A percentile compares a stretch with the other conserved stretches of the same genome.
Evolutionary conservation across 164 flowering plant genomes (phyloP).

Genomic region (Echeveria elegans): DNA sequence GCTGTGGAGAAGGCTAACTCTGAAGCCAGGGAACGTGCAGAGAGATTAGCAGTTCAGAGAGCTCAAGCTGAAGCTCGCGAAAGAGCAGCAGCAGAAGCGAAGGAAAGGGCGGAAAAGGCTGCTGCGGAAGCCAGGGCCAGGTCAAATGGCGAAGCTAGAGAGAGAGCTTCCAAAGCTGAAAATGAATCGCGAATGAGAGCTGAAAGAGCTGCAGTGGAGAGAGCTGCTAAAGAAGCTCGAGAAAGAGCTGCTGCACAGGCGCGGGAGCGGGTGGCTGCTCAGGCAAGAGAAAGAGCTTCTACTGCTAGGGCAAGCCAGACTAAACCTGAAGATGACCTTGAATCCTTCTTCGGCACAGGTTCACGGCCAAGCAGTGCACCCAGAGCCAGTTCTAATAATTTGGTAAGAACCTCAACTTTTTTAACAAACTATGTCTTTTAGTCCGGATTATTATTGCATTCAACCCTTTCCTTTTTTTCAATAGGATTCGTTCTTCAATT

Average conservation of each 20-base stretch:
- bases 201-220: constrained; percentile 71
- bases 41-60: constrained; percentile 84
- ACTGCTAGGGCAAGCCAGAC: constrained; percentile 60
- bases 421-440: neutral
- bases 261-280: constrained; percentile 63
- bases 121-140: constrained; percentile 78
- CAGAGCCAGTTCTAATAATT: constrained; percentile 47
- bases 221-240: constrained; percentile 70
- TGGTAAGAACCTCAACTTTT: constrained; percentile 37
- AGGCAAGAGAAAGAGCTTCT: constrained; percentile 62
- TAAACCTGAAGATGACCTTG: constrained; percentile 64
- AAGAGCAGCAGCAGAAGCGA: constrained; percentile 78
- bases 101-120: constrained; percentile 69
- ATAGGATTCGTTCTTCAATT: constrained; percentile 66
- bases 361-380: constrained; percentile 84
- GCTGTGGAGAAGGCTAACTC: constrained; percentile 54
- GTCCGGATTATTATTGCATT: neutral
- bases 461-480: constrained; percentile 11
- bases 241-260: constrained; percentile 72
- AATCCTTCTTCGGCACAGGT: constrained; percentile 70
- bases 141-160: constrained; percentile 48
- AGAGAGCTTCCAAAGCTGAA: constrained; percentile 44
- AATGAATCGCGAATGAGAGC: constrained; percentile 48
- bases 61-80: constrained; percentile 90
- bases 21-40: constrained; percentile 72